Base-by-base conservation (phyloP, 805 yeast species). In the Nakazawaea sp. region DNA sequence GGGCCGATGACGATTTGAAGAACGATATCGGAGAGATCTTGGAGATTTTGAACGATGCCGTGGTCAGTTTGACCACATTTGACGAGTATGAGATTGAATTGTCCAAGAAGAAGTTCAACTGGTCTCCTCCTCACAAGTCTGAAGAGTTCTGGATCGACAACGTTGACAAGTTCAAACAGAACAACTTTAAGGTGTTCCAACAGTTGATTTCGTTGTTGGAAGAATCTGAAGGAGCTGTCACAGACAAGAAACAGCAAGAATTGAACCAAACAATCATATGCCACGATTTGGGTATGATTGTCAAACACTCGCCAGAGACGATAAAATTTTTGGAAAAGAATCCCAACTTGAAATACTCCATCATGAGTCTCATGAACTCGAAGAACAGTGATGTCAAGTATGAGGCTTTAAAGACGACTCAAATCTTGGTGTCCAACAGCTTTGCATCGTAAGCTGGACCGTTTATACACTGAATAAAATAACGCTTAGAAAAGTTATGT, bases 351-450 rank as follows among this genome's bases (percentile, higher is more conserved):
- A 92, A 92, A 67, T 64, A 82, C 17, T 75, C 77, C 56, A 75
- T 92, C 40, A 90, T 92, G 97, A 73, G 74, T 43, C 68, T 88
- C 45, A 78, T 92, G 77, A 78, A 75, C 51, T 76, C 79, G 41
- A 74, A 80, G 29, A 89, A 88, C 56, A 72, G 89, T 17, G 92
- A 86, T 54, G 89, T 92, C 47, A 85, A 90, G 56, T 92, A 82
- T 56, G 96, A 90, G 65, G 97, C 97, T 2, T 72, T 92, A 53
- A 86, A 85, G 58, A 88, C 97, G 4, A 86, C 96, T n/a, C 98
- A 92, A 65, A 74, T 81, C 40, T 75, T 92, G 50, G 94, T 92
- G 37, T 87, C 96, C 3, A 87, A 86, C 52, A 70, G 81, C n/a
- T 73, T 81, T 47, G 71, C 63, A 37, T 36, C 30, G 17, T 42